A percentile compares a stretch with the other conserved stretches of the same genome.
phyloP scores from a whole-genome alignment of 805 yeast genomes.

The Ogataea degrootiae region DNA sequence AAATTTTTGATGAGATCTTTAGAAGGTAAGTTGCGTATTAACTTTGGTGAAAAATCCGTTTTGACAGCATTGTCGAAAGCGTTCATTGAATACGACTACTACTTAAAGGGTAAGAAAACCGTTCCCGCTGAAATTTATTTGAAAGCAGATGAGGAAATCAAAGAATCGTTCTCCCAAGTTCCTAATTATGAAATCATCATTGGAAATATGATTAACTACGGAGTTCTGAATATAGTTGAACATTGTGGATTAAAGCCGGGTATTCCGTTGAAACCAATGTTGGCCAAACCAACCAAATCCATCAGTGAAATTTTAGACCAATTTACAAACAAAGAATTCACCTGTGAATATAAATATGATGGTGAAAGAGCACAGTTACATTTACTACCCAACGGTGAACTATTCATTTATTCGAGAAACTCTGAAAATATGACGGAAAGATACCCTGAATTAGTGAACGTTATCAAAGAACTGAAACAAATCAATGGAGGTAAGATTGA shows the following conservation, averaged over 20 bases:
- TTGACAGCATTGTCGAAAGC: constrained; percentile 82
- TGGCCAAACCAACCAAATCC: constrained; percentile 95
- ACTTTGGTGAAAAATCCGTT: constrained; percentile 91
- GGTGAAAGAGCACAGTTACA: constrained; percentile 98
- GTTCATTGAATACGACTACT: constrained; percentile 55
- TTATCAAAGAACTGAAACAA: constrained; percentile 45
- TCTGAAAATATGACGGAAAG: constrained; percentile 96
- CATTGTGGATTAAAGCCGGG: constrained; percentile 83
- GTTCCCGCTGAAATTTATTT: constrained; percentile 41
- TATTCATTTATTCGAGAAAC: constrained; percentile 84
- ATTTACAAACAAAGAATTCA: constrained; percentile 77
- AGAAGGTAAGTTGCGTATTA: constrained; percentile 90
- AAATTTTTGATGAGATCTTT: constrained; percentile 84
- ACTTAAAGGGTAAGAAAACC: constrained; percentile 23
- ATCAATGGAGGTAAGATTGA: constrained; percentile 31
- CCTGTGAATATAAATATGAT: constrained; percentile 96
- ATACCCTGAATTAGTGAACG: constrained; percentile 82
- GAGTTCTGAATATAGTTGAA: constrained; percentile 59
- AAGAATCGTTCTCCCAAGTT: constrained; percentile 82
- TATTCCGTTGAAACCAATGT: constrained; percentile 94
- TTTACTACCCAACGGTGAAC: constrained; percentile 55
- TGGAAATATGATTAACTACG: constrained; percentile 57
- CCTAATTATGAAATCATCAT: constrained; percentile 88
- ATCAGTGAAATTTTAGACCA: constrained; percentile 88
- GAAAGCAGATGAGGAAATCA: constrained; percentile 69